phyloP scores from a whole-genome alignment of 352 stramenopile species.

The Thraustotheca clavata region DNA sequence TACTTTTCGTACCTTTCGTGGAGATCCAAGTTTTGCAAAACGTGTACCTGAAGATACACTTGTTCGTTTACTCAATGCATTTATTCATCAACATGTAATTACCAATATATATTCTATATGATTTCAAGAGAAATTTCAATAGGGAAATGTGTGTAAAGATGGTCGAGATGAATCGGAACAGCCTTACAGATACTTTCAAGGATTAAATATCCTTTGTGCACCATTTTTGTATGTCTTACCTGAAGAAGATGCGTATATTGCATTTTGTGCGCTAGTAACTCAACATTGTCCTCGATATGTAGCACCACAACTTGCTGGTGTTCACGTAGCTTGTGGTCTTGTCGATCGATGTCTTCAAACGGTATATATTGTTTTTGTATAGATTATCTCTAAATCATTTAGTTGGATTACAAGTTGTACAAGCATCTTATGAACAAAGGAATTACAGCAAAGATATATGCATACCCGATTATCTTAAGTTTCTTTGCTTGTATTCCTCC shows the following conservation, averaged over 20 bases:
- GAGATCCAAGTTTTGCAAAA: slow-evolving; percentile 78
- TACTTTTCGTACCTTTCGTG: slow-evolving; percentile 87
- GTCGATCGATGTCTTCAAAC: slow-evolving; percentile 75
- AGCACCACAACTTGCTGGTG: slow-evolving; percentile 74
- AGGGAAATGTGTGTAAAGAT: neutral
- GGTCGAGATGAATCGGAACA: slow-evolving; percentile 7
- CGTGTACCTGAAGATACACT: slow-evolving; percentile 87
- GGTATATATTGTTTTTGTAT: slow-evolving; percentile 25
- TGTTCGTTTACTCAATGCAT: slow-evolving; percentile 86
- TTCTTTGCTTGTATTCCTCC: slow-evolving; percentile 87
- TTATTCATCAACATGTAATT: slow-evolving; percentile 75
- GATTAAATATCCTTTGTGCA: slow-evolving; percentile 88
- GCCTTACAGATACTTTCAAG: slow-evolving; percentile 76
- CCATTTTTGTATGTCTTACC: slow-evolving; percentile 89
- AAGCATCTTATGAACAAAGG: slow-evolving; percentile 58
- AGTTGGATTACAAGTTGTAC: slow-evolving; percentile 78
- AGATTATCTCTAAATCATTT: neutral
- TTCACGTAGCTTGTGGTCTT: slow-evolving; percentile 68
- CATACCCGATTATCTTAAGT: slow-evolving; percentile 80
- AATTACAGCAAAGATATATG: slow-evolving; percentile 83
- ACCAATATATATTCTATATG: neutral
- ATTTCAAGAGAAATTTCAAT: slow-evolving; percentile 15
- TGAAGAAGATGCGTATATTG: slow-evolving; percentile 85
- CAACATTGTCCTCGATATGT: slow-evolving; percentile 87
- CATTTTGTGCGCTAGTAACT: slow-evolving; percentile 82